A percentile compares a stretch with the other conserved stretches of the same genome.
Conservation (phyloP, 208 protist species). For the Trypanosoma platydactyli region DNA sequence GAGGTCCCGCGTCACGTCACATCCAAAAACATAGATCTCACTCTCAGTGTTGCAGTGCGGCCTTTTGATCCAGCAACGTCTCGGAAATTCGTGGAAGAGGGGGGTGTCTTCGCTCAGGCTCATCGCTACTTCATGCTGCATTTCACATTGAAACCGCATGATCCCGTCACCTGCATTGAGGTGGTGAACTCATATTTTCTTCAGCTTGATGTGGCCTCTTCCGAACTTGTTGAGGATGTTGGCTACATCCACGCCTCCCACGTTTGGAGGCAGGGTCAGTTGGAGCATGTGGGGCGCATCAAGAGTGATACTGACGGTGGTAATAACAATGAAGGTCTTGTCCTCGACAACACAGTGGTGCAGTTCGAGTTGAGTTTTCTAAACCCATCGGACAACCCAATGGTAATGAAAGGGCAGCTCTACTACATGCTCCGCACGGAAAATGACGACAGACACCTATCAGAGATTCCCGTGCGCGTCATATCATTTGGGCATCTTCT, state of each 20-base stretch:
- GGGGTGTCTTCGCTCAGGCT: conserved; percentile 48
- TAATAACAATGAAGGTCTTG: not conserved
- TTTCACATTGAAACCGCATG: conserved; percentile 38
- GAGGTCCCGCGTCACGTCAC: conserved; percentile 32
- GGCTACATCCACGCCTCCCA: conserved; percentile 60
- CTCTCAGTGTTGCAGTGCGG: conserved; percentile 43
- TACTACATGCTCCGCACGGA: conserved; percentile 61
- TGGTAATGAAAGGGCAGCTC: conserved; percentile 75
- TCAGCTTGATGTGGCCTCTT: conserved; percentile 48
- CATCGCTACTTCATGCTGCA: conserved; percentile 60
- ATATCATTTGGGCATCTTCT: conserved; percentile 68
- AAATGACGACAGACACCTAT: conserved; percentile 23
- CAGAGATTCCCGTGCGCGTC: conserved; percentile 39
- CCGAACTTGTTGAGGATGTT: conserved; percentile 63
- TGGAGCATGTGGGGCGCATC: not conserved
- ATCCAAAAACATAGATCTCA: conserved; percentile 51
- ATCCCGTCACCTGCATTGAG: conserved; percentile 26
- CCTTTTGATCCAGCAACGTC: conserved; percentile 56
- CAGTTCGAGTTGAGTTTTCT: conserved; percentile 68
- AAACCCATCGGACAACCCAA: conserved; percentile 48
- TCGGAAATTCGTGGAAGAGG: conserved; percentile 29
- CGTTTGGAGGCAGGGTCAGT: conserved; percentile 53
- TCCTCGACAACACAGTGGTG: not conserved
- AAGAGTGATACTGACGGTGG: conserved; percentile 9
- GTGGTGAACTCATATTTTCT: conserved; percentile 78